Conservation (phyloP, 805 yeast genomes). For the Hemisphaericaspora nanyangensis region DNA sequence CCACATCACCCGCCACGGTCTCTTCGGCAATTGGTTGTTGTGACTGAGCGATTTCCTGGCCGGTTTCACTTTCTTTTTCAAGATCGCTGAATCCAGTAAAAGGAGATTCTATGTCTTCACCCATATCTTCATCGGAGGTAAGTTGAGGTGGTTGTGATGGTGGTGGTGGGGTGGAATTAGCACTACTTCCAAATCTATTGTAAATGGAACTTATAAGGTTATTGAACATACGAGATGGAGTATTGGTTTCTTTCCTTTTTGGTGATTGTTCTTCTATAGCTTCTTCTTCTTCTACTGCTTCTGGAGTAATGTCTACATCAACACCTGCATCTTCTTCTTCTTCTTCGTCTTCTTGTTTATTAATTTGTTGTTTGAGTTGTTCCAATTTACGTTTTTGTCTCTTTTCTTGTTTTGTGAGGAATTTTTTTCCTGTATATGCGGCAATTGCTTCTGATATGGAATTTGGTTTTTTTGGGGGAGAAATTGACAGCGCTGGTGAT, state of each 20-base stretch:
- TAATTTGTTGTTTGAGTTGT: conserved; percentile 1
- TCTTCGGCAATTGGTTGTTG: conserved; percentile 14
- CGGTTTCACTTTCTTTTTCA: neutral
- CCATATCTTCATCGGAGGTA: conserved; percentile 6
- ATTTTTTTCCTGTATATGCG: conserved; percentile 52
- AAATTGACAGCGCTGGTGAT: too few species aligned
- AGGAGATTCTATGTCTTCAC: conserved; percentile 11
- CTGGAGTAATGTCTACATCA: conserved; percentile 16
- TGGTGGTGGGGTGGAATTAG: conserved; percentile 1
- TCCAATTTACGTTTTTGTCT: conserved; percentile 13
- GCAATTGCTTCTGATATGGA: conserved; percentile 60
- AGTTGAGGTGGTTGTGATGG: neutral
- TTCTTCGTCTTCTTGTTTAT: conserved; percentile 21
- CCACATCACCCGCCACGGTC: conserved; percentile 14
- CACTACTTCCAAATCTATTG: neutral
- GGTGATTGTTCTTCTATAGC: conserved; percentile 1
- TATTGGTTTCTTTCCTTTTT: conserved; percentile 3
- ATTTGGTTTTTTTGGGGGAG: conserved; percentile 27
- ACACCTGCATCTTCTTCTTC: conserved; percentile 17
- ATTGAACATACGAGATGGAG: neutral
- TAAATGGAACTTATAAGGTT: neutral
- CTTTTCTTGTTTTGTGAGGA: conserved; percentile 45
- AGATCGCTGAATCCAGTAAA: conserved; percentile 11
- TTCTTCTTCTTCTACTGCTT: conserved; percentile 16
- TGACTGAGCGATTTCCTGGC: neutral